Conservation (phyloP, 441 rosid species). For the Eugenia klotzschiana region DNA sequence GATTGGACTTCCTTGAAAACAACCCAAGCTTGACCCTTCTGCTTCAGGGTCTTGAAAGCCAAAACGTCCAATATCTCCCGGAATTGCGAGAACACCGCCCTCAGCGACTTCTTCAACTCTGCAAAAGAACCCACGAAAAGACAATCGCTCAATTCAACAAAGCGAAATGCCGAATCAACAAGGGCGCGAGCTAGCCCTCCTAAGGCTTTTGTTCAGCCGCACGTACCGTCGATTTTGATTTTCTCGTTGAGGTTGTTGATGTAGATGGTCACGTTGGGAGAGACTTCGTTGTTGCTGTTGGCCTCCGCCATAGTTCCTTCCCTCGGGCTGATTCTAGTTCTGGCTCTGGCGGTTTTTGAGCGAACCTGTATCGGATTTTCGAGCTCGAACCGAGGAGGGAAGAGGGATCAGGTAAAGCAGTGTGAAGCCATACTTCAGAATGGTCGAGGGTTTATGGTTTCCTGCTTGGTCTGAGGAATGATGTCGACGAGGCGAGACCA, state of each 20-base stretch:
- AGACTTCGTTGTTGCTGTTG: slow-evolving; percentile 35
- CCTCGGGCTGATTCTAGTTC: neutral
- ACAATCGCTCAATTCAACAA: neutral
- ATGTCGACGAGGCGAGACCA: neutral
- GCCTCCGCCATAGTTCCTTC: slow-evolving; percentile 36
- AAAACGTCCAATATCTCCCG: slow-evolving; percentile 82
- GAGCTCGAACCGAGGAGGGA: neutral
- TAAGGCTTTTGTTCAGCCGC: neutral
- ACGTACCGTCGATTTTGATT: slow-evolving; percentile 67
- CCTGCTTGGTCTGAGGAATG: neutral
- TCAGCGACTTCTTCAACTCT: slow-evolving; percentile 87
- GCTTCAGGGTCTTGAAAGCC: slow-evolving; percentile 91
- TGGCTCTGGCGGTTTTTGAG: neutral
- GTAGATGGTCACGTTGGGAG: slow-evolving; percentile 71
- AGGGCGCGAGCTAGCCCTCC: neutral
- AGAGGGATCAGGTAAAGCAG: neutral
- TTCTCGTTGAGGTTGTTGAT: slow-evolving; percentile 96
- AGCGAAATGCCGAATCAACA: neutral
- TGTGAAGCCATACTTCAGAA: neutral
- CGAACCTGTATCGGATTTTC: neutral
- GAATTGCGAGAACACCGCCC: slow-evolving; percentile 75
- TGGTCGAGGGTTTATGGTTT: neutral
- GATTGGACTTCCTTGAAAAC: slow-evolving; percentile 65
- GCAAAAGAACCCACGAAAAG: neutral
- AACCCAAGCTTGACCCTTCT: slow-evolving; percentile 98